Base-by-base conservation (phyloP, 2,329 filamentous ascomycete genomes). In the Venturia asperata region DNA sequence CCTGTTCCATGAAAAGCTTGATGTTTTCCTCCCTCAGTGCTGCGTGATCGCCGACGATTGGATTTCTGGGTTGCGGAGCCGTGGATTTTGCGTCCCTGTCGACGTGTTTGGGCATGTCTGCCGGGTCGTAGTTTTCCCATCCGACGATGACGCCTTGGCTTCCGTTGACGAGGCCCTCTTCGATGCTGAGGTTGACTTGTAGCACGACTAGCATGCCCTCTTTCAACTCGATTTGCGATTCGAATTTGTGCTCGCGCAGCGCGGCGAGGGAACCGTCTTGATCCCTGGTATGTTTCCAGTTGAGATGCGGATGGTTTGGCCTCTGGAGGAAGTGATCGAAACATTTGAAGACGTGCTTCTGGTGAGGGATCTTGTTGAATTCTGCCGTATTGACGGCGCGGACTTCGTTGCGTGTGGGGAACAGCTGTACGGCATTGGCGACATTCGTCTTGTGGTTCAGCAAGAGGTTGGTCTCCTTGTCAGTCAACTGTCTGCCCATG, bases 151-250 rank as follows among this genome's bases (percentile, higher is more conserved):
- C 71, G 3, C 80, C 80, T 69, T 80, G 80, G 67, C 76, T 78
- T 27, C 80, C 80, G 67, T 82, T 82, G 68, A 79, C 79, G 2
- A 82, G 75, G 1, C 77, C 76, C 1, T 58, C 47, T 0, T 64
- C 41, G 5, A 81, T 70, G 66, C 78, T 77, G 7, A 85, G 70
- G 65, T 85, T 85, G 19, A 75, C 74, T 3, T 83, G 77, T 1
- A 85, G 74, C 5, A 85, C 77, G 5, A 85, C 81, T 2, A 79
- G 76, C 78, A 82, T 82, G 24, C 78, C 79, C 42, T 75, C 69
- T 65, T 84, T 84, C 17, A 84, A 74, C 64, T 79, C 70, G 17
- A 82, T 70, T 2, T 71, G 68, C 0, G 74, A 68, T 13, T 80
- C 78, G 63, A 78, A 82, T 0, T 79, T 77, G 67, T 84, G 81